Base-by-base conservation (phyloP, 2,329 filamentous ascomycete genomes). In the Ophiostoma ips region DNA sequence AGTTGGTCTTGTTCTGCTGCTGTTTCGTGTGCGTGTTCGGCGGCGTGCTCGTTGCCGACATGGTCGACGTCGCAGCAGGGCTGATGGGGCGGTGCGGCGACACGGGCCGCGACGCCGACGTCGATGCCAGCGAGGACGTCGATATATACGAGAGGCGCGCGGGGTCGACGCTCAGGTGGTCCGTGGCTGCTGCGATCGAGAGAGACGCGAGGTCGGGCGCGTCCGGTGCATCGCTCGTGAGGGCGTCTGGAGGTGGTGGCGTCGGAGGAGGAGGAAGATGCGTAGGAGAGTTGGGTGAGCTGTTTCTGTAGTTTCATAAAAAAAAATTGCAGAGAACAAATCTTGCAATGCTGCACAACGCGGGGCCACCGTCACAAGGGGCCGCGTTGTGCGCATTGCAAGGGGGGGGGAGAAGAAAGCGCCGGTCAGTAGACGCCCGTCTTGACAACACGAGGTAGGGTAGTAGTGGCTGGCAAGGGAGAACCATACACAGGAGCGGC, bases 381-480 rank as follows among this genome's bases (percentile, higher is more conserved):
- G n/a, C n/a, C n/a, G n/a, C n/a, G n/a, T n/a, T n/a, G n/a, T n/a
- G n/a, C n/a, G n/a, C n/a, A n/a, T n/a, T n/a, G n/a, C n/a, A n/a
- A n/a, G n/a, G n/a, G n/a, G n/a, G n/a, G n/a, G n/a, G n/a, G n/a
- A 15, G 15, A 8, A 21, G 21, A 47, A 44, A 13, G 38, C 36
- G 48, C 36, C 45, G 37, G 51, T 53, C 51, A 50, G 48, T 36
- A 52, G 49, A 43, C 51, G 47, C 44, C 43, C 40, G 40, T 43
- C 40, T 49, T 49, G 46, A 41, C 24, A 46, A 30, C n/a, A n/a
- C n/a, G n/a, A n/a, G n/a, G n/a, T n/a, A n/a, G n/a, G n/a, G 41
- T 70, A 66, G 67, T 71, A 15, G 30, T 18, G 43, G 34, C 18
- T n/a, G 44, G 18, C 31, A 35, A 31, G 43, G 28, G 30, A 45